Percentiles rank a stretch among this genome's conserved stretches.
phyloP scores from a whole-genome alignment of 2,329 filamentous ascomycete genomes.

The Cordyceps farinosa region DNA sequence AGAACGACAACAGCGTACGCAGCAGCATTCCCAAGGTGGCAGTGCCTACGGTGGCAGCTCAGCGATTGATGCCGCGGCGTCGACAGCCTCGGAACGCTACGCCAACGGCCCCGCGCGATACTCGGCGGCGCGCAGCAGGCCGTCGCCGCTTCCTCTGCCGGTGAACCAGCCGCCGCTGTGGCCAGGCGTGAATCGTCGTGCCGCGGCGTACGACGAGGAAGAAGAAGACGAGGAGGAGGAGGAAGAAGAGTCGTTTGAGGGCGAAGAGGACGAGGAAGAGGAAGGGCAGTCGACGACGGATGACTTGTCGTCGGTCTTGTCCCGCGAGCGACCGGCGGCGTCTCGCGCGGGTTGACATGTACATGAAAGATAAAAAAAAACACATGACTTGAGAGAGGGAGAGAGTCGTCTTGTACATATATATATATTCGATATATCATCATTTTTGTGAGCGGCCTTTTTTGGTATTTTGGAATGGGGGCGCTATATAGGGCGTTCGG shows the following conservation, averaged over 20 bases:
- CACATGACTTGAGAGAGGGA: neutral
- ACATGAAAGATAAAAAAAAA: slow-evolving; percentile 2
- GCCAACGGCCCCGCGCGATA: slow-evolving; percentile 17
- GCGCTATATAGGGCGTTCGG: neutral
- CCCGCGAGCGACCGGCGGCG: slow-evolving; percentile 9
- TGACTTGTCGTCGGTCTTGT: slow-evolving; percentile 22
- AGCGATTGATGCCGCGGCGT: slow-evolving; percentile 1
- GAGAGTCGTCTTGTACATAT: slow-evolving; percentile 5
- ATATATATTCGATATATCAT: neutral
- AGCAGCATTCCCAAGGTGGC: neutral
- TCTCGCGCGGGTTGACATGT: slow-evolving; percentile 4
- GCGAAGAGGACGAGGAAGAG: slow-evolving; percentile 32
- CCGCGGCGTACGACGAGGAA: slow-evolving; percentile 33
- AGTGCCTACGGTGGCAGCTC: slow-evolving; percentile 12
- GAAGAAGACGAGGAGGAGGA: slow-evolving; percentile 32
- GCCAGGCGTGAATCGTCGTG: slow-evolving; percentile 37
- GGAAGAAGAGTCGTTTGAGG: slow-evolving; percentile 29
- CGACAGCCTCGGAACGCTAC: slow-evolving; percentile 4
- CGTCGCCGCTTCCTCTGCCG: slow-evolving; percentile 22
- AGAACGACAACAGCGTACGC: neutral
- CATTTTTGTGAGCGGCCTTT: neutral
- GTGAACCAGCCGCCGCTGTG: slow-evolving; percentile 40
- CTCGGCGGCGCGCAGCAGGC: slow-evolving; percentile 24
- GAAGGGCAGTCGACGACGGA: slow-evolving; percentile 29
- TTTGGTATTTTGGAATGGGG: neutral